Conservation (phyloP, 306 rosid species). For the Medicago ruthenica region DNA sequence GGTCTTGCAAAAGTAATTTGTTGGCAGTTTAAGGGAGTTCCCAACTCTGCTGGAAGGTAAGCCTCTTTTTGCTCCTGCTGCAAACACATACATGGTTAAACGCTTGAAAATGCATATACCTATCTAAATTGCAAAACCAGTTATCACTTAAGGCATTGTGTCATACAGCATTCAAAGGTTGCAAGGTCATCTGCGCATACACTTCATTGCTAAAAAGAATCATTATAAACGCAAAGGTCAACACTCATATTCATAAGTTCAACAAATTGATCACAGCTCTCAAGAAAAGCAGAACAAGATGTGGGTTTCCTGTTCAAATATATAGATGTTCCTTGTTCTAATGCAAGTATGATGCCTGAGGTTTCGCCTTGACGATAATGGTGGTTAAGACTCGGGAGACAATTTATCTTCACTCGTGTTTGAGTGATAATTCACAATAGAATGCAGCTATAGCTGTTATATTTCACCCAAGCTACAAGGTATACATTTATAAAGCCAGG, state of each 20-base stretch:
- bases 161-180: constrained; percentile 83
- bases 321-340: no score
- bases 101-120: constrained; percentile 24
- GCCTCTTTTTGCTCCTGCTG: constrained; percentile 98
- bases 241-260: no score
- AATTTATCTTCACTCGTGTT: no score
- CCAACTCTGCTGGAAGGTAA: constrained; percentile 88
- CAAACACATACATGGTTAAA: constrained; percentile 39
- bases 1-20: constrained; percentile 93
- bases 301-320: no score
- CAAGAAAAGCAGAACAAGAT: no score
- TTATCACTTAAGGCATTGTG: constrained; percentile 23
- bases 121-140: constrained; percentile 22
- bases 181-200: constrained; percentile 96
- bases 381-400: no score
- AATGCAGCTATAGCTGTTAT: constrained; percentile 26
- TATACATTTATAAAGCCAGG: constrained; percentile 20
- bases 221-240: no score
- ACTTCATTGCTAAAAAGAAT: no score
- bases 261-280: no score
- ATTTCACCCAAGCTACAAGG: constrained; percentile 35
- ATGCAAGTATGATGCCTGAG: no score
- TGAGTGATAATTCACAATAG: neutral
- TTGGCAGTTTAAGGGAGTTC: constrained; percentile 87
- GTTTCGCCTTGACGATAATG: no score